A percentile compares a stretch with the other conserved stretches of the same genome.
Conservation (phyloP, 2,329 filamentous ascomycete species). For the Aspergillus thermomutatus region DNA sequence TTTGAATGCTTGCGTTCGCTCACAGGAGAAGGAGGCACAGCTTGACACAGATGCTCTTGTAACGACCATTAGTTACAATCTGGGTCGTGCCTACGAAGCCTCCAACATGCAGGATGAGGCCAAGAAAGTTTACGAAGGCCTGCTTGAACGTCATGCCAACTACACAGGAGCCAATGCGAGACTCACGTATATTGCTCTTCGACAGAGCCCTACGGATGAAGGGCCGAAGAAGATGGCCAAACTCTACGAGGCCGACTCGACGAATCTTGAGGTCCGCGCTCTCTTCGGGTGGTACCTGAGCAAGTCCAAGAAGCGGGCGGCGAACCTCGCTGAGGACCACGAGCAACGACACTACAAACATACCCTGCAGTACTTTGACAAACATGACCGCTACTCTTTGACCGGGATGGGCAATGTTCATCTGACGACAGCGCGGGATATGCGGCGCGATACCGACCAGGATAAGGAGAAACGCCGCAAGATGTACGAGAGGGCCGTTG, state of each 20-base stretch:
- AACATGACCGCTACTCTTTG: conserved; percentile 95
- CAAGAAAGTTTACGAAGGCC: conserved; percentile 79
- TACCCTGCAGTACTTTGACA: conserved; percentile 88
- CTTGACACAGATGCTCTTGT: conserved; percentile 87
- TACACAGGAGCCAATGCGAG: conserved; percentile 90
- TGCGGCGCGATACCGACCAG: conserved; percentile 83
- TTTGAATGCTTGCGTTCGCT: conserved; percentile 78
- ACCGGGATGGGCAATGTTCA: conserved; percentile 98
- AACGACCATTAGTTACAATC: conserved; percentile 94
- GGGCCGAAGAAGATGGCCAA: conserved; percentile 82
- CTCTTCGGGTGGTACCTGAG: conserved; percentile 95
- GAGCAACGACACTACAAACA: conserved; percentile 96
- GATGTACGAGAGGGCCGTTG: conserved; percentile 85
- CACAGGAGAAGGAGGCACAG: conserved; percentile 69
- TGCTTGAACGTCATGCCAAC: conserved; percentile 79
- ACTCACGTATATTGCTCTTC: conserved; percentile 83
- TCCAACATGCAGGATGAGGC: conserved; percentile 78
- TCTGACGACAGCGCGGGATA: conserved; percentile 82
- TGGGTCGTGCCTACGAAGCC: conserved; percentile 89
- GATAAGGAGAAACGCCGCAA: conserved; percentile 89
- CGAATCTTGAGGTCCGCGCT: conserved; percentile 86
- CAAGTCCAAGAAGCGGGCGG: conserved; percentile 76
- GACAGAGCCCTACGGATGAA: conserved; percentile 75
- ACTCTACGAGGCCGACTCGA: conserved; percentile 77
- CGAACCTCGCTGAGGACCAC: conserved; percentile 80